phyloP scores from a whole-genome alignment of 176 grass and related monocot genomes.

The Echinochloa phyllopogon region DNA sequence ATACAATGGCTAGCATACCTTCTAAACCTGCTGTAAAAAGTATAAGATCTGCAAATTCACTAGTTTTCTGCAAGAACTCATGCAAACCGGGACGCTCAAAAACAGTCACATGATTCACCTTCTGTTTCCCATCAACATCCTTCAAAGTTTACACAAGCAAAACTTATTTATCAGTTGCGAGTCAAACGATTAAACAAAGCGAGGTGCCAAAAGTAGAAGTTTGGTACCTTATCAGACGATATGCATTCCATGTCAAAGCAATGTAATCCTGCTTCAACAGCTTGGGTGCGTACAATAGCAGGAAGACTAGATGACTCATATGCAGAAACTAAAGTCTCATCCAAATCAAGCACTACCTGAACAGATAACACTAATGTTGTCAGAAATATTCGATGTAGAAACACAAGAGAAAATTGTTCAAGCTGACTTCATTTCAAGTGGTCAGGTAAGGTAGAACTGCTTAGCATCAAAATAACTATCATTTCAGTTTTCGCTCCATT shows the following conservation, averaged over 20 bases:
- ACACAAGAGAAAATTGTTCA: conserved; percentile 29
- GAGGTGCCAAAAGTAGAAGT: conserved; percentile 13
- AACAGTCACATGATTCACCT: conserved; percentile 95
- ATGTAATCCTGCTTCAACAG: conserved; percentile 89
- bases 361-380: conserved; percentile 40
- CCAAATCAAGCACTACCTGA: conserved; percentile 97
- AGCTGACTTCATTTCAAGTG: conserved; percentile 23
- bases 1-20: conserved; percentile 56
- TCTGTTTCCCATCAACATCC: conserved; percentile 87
- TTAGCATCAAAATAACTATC: conserved; percentile 24
- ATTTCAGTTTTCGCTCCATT: conserved; percentile 15
- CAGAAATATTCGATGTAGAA: conserved; percentile 28
- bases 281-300: conserved; percentile 74
- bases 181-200: conserved; percentile 42
- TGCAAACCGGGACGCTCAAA: conserved; percentile 98
- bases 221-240: conserved; percentile 81
- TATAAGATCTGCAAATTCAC: conserved; percentile 96
- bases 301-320: conserved; percentile 97
- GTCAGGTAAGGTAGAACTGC: not conserved
- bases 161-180: conserved; percentile 28
- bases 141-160: conserved; percentile 46
- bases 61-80: conserved; percentile 84
- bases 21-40: conserved; percentile 99
- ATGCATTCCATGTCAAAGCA: conserved; percentile 96
- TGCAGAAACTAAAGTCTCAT: conserved; percentile 98